Conservation (phyloP, 2,329 filamentous ascomycete genomes). For the Cladosporium sp. region DNA sequence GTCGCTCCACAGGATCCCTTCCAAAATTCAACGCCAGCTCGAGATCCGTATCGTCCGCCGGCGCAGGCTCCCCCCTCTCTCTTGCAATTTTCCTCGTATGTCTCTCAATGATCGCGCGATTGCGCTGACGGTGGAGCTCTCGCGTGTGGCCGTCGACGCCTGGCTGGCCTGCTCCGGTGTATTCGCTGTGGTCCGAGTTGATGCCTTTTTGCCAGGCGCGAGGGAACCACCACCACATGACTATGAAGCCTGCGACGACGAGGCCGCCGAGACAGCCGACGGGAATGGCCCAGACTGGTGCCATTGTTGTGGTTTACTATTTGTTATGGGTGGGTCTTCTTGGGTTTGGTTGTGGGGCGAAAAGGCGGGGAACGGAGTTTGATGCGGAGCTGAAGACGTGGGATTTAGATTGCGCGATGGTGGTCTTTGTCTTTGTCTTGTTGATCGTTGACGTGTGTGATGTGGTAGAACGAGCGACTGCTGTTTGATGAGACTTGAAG, state of each 20-base stretch:
- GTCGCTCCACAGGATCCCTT: background rate
- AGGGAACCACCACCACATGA: constrained; percentile 37
- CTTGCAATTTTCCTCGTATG: constrained; percentile 25
- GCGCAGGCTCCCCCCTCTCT: constrained; percentile 25
- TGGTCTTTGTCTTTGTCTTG: background rate
- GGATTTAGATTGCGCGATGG: background rate
- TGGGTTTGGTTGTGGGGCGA: background rate
- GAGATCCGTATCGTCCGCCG: background rate
- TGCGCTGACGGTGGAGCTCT: constrained; percentile 24
- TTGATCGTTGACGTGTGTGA: background rate
- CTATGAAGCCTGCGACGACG: constrained; percentile 28
- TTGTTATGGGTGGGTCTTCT: background rate
- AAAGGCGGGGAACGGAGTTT: constrained; percentile 2
- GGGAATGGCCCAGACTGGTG: constrained; percentile 30
- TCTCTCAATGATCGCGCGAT: constrained; percentile 27
- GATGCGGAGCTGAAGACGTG: background rate
- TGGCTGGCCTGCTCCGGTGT: constrained; percentile 7
- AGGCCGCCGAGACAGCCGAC: constrained; percentile 33
- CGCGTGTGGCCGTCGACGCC: constrained; percentile 15
- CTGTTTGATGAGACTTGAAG: too few relatives aligned
- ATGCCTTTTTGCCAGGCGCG: constrained; percentile 30
- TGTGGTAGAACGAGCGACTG: background rate
- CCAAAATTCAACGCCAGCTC: constrained; percentile 11
- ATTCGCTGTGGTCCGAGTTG: constrained; percentile 26
- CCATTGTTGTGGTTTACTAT: constrained; percentile 23